phyloP scores from a whole-genome alignment of 78 protist species.

The Dictyostelium brefeldianum region DNA sequence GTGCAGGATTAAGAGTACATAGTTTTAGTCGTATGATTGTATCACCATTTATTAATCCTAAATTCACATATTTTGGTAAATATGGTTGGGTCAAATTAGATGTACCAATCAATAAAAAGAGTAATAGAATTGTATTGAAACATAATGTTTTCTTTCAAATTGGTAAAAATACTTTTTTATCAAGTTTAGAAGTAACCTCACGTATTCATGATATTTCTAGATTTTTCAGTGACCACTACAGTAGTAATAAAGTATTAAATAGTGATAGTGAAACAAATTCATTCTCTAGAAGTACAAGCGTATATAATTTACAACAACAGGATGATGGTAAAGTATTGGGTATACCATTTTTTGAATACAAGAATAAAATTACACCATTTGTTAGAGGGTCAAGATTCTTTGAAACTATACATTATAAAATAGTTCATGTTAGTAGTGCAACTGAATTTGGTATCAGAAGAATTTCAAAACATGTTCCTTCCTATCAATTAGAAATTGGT shows the following conservation, averaged over 20 bases:
- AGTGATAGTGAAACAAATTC: conserved; percentile 7
- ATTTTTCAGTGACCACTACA: neutral
- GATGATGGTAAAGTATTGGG: neutral
- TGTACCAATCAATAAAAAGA: conserved; percentile 28
- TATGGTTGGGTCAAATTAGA: conserved; percentile 58
- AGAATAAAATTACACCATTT: conserved; percentile 3
- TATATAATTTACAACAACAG: neutral
- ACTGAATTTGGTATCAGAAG: conserved; percentile 63
- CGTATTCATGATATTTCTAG: conserved; percentile 3
- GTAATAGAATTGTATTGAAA: conserved; percentile 5
- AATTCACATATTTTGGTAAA: conserved; percentile 45
- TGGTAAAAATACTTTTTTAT: conserved; percentile 34
- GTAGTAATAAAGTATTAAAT: conserved; percentile 10
- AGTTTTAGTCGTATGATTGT: conserved; percentile 4
- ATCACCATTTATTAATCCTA: conserved; percentile 50
- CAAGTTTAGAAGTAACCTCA: conserved; percentile 22
- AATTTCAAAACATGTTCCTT: neutral
- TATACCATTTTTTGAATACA: neutral
- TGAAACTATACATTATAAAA: conserved; percentile 51
- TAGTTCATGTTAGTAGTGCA: conserved; percentile 45
- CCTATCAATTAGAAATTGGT: conserved; percentile 53
- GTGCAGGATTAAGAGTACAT: conserved; percentile 28
- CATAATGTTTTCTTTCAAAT: conserved; percentile 51
- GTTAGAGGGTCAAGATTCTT: conserved; percentile 16
- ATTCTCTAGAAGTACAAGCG: neutral